These are phyloP conservation scores for Russula ochroleuca DNA, from an alignment of 768 basidiomycete genomes.

Conservation along the genomic window DNA sequence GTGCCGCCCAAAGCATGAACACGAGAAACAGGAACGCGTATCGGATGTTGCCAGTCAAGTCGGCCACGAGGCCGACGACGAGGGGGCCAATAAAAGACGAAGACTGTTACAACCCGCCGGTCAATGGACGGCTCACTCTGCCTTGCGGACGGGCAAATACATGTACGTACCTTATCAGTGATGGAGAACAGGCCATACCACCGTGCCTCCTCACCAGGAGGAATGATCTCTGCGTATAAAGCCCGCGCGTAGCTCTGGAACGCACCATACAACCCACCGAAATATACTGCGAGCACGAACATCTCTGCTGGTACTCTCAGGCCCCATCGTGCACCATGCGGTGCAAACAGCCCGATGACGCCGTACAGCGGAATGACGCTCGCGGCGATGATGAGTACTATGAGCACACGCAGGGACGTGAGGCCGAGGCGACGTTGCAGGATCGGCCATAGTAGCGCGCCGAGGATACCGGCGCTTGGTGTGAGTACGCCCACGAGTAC, in stretches of 20 bases:
- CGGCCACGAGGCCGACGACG: conserved; percentile 82
- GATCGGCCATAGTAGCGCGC: conserved; percentile 76
- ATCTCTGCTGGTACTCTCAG: conserved; percentile 79
- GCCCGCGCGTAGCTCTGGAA: conserved; percentile 90
- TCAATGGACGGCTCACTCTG: neutral
- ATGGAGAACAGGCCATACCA: conserved; percentile 89
- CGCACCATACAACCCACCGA: conserved; percentile 76
- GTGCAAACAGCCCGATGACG: conserved; percentile 73
- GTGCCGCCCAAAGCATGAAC: conserved; percentile 71
- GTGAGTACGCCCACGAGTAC: conserved; percentile 78
- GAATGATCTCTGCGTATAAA: conserved; percentile 82
- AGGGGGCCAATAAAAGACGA: conserved; percentile 90
- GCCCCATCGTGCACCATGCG: conserved; percentile 46
- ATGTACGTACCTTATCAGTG: conserved; percentile 67
- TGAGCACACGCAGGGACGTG: conserved; percentile 64
- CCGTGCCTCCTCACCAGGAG: conserved; percentile 81
- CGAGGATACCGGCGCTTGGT: conserved; percentile 72
- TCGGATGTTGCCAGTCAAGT: conserved; percentile 86
- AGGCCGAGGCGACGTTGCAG: conserved; percentile 62
- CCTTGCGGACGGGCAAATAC: neutral
- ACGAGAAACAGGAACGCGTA: conserved; percentile 88
- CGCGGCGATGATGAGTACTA: conserved; percentile 62
- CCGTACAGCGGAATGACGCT: conserved; percentile 74
- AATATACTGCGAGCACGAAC: conserved; percentile 77
- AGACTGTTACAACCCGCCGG: conserved; percentile 47